Evolutionary conservation across 2,329 filamentous ascomycete genomes (phyloP).

Genomic region (Verticillium nonalfalfae): DNA sequence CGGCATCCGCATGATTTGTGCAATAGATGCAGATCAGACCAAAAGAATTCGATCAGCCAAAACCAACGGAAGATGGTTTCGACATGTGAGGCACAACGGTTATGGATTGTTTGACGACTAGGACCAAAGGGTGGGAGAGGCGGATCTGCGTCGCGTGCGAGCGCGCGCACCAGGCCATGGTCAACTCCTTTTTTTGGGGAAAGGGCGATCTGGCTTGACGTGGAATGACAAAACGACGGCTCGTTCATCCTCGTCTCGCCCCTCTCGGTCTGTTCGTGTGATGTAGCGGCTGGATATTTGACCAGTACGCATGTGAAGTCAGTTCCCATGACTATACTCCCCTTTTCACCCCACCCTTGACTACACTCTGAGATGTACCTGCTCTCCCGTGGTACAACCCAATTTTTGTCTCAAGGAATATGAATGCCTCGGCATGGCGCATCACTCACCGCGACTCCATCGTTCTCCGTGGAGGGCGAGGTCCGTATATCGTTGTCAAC

Average conservation of each 20-base stretch:
- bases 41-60: slow-evolving; percentile 16
- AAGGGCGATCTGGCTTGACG: neutral
- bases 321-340: neutral
- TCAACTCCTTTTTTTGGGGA: neutral
- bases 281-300: neutral
- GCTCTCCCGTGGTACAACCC: slow-evolving; percentile 3
- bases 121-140: neutral
- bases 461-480: slow-evolving; percentile 3
- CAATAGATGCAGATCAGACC: slow-evolving; percentile 31
- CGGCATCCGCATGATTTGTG: slow-evolving; percentile 28
- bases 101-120: neutral
- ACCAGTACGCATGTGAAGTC: neutral
- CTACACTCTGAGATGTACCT: slow-evolving; percentile 6
- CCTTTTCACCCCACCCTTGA: slow-evolving; percentile 1
- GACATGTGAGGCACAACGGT: slow-evolving; percentile 32
- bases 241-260: neutral
- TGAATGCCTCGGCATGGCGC: slow-evolving; percentile 1
- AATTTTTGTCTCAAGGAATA: slow-evolving; percentile 7
- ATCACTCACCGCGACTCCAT: slow-evolving; percentile 6
- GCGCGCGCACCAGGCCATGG: neutral
- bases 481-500: slow-evolving; percentile 4
- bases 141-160: neutral
- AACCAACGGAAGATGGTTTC: slow-evolving; percentile 1
- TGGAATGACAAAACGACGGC: neutral
- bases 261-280: neutral